Conservation (phyloP, 2,329 filamentous ascomycete genomes). For the Ophiocordyceps camponoti-rufipedis region DNA sequence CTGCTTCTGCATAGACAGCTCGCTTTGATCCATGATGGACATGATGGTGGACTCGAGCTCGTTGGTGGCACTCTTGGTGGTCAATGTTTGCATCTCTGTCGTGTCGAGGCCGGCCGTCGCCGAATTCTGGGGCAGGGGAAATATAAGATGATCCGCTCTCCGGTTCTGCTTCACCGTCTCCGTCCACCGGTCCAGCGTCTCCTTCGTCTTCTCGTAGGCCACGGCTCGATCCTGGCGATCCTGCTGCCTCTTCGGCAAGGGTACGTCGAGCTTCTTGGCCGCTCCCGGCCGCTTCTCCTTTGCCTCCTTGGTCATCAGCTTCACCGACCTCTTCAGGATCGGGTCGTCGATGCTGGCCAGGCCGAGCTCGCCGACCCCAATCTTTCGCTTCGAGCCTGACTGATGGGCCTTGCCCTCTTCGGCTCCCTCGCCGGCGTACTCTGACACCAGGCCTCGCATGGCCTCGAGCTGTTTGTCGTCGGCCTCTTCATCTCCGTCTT, state of each 20-base stretch:
- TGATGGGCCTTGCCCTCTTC: constrained; percentile 25
- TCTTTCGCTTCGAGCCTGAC: constrained; percentile 39
- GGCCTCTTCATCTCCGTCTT: constrained; percentile 29
- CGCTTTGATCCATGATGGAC: constrained; percentile 78
- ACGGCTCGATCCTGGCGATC: constrained; percentile 64
- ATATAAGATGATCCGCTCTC: constrained; percentile 73
- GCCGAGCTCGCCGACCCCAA: constrained; percentile 57
- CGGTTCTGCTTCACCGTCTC: constrained; percentile 93
- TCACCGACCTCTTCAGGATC: constrained; percentile 60
- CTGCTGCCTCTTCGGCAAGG: constrained; percentile 71
- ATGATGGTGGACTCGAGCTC: constrained; percentile 77
- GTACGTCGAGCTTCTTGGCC: constrained; percentile 58
- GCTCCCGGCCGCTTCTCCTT: constrained; percentile 27
- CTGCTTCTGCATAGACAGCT: constrained; percentile 38
- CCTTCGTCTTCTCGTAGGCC: constrained; percentile 80
- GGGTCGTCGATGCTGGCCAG: constrained; percentile 56
- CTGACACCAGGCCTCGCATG: constrained; percentile 50
- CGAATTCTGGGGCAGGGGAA: constrained; percentile 63
- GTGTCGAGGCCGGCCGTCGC: constrained; percentile 40
- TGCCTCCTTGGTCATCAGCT: constrained; percentile 49
- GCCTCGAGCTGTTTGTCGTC: constrained; percentile 42
- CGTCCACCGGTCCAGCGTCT: constrained; percentile 78
- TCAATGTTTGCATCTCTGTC: constrained; percentile 47
- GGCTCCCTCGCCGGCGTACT: constrained; percentile 42
- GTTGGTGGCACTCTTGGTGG: constrained; percentile 45